These are phyloP conservation scores for Apiospora arundinis DNA, from an alignment of 2,329 filamentous ascomycete species.

Conservation along the genomic window DNA sequence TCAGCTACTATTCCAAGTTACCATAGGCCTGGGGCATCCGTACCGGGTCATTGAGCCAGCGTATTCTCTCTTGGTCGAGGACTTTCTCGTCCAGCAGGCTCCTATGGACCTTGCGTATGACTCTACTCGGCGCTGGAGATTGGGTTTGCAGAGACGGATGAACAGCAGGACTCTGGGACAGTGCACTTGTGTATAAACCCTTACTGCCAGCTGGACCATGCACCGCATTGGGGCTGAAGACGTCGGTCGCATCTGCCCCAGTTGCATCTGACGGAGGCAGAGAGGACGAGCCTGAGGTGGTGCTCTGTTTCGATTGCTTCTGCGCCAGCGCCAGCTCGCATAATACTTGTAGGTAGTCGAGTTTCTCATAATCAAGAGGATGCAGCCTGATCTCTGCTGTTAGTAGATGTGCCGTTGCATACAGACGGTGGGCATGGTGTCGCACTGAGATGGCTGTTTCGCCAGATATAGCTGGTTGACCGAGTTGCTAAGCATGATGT, in stretches of 20 bases:
- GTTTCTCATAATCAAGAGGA: not conserved
- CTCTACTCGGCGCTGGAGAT: not conserved
- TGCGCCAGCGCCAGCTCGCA: slow-evolving; percentile 1
- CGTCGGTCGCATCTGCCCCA: not conserved
- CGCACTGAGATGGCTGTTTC: not conserved
- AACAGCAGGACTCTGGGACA: not conserved
- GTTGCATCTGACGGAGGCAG: not conserved
- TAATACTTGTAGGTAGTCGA: slow-evolving; percentile 12
- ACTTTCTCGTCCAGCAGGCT: not conserved
- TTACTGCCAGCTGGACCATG: not conserved
- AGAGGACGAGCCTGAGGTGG: not conserved
- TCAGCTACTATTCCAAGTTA: not conserved
- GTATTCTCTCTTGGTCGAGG: not conserved
- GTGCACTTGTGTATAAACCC: not conserved
- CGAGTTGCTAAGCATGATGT: slow-evolving; percentile 21
- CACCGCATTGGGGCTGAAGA: not conserved
- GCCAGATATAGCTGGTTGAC: slow-evolving; percentile 20
- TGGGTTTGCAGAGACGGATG: not conserved
- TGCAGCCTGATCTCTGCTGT: not conserved
- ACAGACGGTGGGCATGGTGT: not conserved
- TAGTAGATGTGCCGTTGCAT: not conserved
- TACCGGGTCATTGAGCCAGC: not conserved
- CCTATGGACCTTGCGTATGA: not conserved
- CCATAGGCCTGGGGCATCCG: not conserved
- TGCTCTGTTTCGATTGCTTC: not conserved